Percentiles rank a stretch among this genome's conserved stretches.
Evolutionary conservation across 1,139 yeast genomes (phyloP).

Genomic region (Yamadazyma taylorii): DNA sequence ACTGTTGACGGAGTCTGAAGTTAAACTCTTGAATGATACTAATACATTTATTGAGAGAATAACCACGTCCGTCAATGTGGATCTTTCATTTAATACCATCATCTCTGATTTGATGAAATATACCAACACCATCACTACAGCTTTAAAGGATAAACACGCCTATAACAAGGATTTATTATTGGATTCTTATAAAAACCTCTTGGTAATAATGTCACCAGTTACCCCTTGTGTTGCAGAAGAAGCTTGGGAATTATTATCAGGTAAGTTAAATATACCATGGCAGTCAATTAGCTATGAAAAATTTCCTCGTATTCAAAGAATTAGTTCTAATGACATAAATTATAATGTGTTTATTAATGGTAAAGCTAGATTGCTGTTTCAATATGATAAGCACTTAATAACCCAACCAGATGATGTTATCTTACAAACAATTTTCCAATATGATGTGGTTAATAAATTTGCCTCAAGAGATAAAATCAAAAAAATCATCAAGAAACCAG

Average conservation of each 20-base stretch:
- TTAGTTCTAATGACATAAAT: constrained; percentile 34
- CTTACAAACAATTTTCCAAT: constrained; percentile 15
- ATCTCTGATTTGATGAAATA: constrained; percentile 89
- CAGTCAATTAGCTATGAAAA: constrained; percentile 51
- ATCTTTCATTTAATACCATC: constrained; percentile 75
- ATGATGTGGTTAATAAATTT: constrained; percentile 12
- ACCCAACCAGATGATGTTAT: constrained; percentile 26
- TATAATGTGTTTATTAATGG: constrained; percentile 71
- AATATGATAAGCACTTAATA: constrained; percentile 33
- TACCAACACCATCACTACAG: constrained; percentile 53
- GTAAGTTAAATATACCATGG: constrained; percentile 34
- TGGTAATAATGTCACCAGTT: constrained; percentile 67
- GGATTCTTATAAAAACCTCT: constrained; percentile 52
- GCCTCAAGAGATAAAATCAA: constrained; percentile 13
- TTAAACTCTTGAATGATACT: constrained; percentile 55
- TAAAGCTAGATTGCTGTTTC: constrained; percentile 53
- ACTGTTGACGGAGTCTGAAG: constrained; percentile 45
- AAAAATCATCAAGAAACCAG: constrained; percentile 27
- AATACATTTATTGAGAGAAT: constrained; percentile 52
- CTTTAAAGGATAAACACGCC: constrained; percentile 28
- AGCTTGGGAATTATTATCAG: constrained; percentile 60
- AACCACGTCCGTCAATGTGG: constrained; percentile 57
- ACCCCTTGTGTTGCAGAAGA: constrained; percentile 85
- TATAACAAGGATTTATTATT: constrained; percentile 28
- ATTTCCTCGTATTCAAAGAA: constrained; percentile 51